Conservation (phyloP, 805 yeast genomes). For the Spathaspora sp. region DNA sequence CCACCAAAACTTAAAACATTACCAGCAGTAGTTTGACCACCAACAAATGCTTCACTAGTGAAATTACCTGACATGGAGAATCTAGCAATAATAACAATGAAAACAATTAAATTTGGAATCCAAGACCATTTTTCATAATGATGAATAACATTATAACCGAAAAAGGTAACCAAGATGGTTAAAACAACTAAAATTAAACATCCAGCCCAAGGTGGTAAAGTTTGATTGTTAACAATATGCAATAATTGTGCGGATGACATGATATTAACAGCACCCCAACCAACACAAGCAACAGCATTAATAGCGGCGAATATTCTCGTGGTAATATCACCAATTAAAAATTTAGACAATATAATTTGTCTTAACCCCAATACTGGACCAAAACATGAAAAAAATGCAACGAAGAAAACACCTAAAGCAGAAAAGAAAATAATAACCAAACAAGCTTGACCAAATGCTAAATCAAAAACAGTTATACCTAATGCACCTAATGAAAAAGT, state of each 20-base stretch:
- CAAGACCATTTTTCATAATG: constrained; percentile 80
- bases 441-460: constrained; percentile 72
- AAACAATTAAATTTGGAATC: constrained; percentile 75
- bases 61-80: constrained; percentile 66
- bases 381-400: constrained; percentile 77
- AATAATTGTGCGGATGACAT: constrained; percentile 85
- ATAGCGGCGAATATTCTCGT: constrained; percentile 75
- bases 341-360: constrained; percentile 81
- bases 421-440: constrained; percentile 70
- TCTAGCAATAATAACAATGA: constrained; percentile 76
- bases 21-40: constrained; percentile 72
- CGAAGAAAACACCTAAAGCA: constrained; percentile 69
- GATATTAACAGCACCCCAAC: constrained; percentile 94
- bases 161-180: constrained; percentile 71
- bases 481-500: constrained; percentile 73
- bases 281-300: constrained; percentile 82
- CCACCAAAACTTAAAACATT: constrained; percentile 77
- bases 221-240: constrained; percentile 64
- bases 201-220: constrained; percentile 88
- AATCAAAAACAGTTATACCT: constrained; percentile 55
- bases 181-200: constrained; percentile 66
- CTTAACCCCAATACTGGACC: constrained; percentile 85
- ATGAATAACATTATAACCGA: constrained; percentile 84
- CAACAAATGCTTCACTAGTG: constrained; percentile 42
- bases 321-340: constrained; percentile 68